These are phyloP conservation scores for Urtica urens DNA, from an alignment of 306 rosid genomes.

Conservation along the genomic window DNA sequence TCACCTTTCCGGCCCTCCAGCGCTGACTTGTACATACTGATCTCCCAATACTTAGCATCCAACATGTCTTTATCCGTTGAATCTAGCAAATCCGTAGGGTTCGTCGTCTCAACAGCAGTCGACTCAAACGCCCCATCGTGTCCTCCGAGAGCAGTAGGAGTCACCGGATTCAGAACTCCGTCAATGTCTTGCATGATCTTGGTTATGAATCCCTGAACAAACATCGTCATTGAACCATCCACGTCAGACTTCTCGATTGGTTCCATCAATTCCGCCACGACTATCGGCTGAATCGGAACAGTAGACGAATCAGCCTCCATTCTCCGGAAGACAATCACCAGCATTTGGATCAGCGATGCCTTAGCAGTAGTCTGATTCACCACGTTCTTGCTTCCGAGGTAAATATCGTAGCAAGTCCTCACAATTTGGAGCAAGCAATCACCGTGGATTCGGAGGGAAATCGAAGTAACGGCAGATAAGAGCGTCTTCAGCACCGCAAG, in stretches of 20 bases:
- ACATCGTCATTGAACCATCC: conserved; percentile 63
- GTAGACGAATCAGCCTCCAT: conserved; percentile 99
- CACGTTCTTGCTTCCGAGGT: conserved; percentile 65
- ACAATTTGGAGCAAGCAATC: conserved; percentile 86
- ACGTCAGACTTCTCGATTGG: conserved; percentile 68
- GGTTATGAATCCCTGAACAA: conserved; percentile 95
- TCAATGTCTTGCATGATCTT: conserved; percentile 95
- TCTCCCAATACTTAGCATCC: conserved; percentile 99
- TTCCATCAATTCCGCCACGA: conserved; percentile 88
- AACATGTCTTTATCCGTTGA: conserved; percentile 98
- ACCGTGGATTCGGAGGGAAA: conserved; percentile 83
- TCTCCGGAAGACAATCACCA: conserved; percentile 90
- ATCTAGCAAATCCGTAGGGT: conserved; percentile 91
- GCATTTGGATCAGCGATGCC: conserved; percentile 92
- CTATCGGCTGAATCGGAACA: conserved; percentile 88
- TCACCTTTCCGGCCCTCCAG: conserved; percentile 94
- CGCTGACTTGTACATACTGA: conserved; percentile 98
- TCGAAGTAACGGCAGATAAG: conserved; percentile 85
- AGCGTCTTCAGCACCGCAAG: conserved; percentile 70
- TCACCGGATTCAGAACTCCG: conserved; percentile 71
- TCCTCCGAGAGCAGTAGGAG: conserved; percentile 57
- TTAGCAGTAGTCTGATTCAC: conserved; percentile 97
- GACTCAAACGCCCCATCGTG: conserved; percentile 98
- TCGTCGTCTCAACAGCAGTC: conserved; percentile 82
- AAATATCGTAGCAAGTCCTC: conserved; percentile 87